A percentile compares a stretch with the other conserved stretches of the same genome.
Conservation (phyloP, 2,329 filamentous ascomycete species). For the Corniculantispora saksenae region DNA sequence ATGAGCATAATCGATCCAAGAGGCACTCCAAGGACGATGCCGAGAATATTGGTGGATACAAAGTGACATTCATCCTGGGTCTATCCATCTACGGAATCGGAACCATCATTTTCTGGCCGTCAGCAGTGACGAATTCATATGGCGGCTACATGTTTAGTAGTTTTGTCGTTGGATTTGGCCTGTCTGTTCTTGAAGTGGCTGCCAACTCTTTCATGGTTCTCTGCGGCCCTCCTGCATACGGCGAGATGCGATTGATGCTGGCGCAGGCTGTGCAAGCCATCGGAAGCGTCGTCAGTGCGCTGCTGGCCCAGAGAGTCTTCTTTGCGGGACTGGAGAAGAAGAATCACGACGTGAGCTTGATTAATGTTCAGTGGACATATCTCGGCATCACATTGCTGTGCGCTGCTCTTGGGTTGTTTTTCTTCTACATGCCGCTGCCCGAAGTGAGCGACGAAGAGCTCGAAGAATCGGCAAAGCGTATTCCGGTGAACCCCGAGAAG, state of each 20-base stretch:
- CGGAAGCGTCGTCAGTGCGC: constrained; percentile 69
- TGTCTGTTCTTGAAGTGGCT: constrained; percentile 76
- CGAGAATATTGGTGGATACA: constrained; percentile 65
- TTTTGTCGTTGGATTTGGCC: constrained; percentile 75
- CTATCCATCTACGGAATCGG: constrained; percentile 73
- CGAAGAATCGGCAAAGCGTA: constrained; percentile 46
- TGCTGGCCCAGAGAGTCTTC: constrained; percentile 73
- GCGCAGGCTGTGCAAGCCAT: constrained; percentile 78
- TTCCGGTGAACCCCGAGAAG: constrained; percentile 53
- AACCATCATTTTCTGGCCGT: constrained; percentile 86
- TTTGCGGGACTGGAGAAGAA: constrained; percentile 60
- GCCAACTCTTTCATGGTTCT: constrained; percentile 74
- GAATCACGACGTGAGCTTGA: constrained; percentile 49
- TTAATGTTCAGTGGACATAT: constrained; percentile 83
- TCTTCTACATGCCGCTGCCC: constrained; percentile 68
- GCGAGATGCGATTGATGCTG: constrained; percentile 73
- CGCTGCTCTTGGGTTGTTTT: constrained; percentile 67
- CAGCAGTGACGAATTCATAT: constrained; percentile 72
- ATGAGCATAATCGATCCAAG: constrained; percentile 57
- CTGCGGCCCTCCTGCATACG: constrained; percentile 72
- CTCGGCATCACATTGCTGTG: constrained; percentile 77
- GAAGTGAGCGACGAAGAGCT: constrained; percentile 60
- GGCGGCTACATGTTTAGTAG: constrained; percentile 74
- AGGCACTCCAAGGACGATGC: constrained; percentile 38
- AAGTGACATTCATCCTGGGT: constrained; percentile 77